Evolutionary conservation across 805 yeast species (phyloP).

Genomic region (Wickerhamiella vanderwaltii): DNA sequence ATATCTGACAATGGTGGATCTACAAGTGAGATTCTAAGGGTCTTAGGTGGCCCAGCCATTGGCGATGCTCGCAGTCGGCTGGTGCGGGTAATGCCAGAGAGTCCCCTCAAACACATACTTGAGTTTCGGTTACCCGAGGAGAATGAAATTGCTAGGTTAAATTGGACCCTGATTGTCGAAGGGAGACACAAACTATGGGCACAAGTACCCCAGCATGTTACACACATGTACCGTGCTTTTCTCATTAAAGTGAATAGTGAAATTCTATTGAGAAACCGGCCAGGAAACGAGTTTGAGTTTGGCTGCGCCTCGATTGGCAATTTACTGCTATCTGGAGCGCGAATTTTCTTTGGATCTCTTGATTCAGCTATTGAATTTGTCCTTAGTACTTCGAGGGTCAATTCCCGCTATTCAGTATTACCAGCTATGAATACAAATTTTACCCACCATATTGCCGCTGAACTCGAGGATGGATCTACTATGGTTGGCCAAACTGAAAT

Average conservation of each 20-base stretch:
- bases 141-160: conserved; percentile 41
- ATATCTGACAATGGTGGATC: conserved; percentile 92
- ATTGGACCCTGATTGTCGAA: conserved; percentile 71
- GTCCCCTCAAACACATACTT: conserved; percentile 29
- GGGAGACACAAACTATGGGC: conserved; percentile 66
- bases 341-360: conserved; percentile 71
- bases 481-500: conserved; percentile 89
- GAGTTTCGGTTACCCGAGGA: conserved; percentile 42
- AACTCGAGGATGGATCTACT: conserved; percentile 51
- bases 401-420: conserved; percentile 42
- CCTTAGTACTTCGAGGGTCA: conserved; percentile 49
- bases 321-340: conserved; percentile 65
- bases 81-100: conserved; percentile 54
- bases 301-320: conserved; percentile 80
- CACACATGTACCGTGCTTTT: conserved; percentile 65
- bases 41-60: conserved; percentile 89
- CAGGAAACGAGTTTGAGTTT: conserved; percentile 50
- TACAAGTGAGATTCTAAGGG: conserved; percentile 73
- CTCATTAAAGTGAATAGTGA: conserved; percentile 70
- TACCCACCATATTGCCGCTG: conserved; percentile 76
- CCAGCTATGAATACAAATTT: conserved; percentile 80
- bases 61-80: conserved; percentile 83
- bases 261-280: conserved; percentile 52
- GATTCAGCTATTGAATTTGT: conserved; percentile 75
- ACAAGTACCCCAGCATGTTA: conserved; percentile 41